phyloP scores from a whole-genome alignment of 2,329 filamentous ascomycete genomes.

The Zymoseptoria passerinii region DNA sequence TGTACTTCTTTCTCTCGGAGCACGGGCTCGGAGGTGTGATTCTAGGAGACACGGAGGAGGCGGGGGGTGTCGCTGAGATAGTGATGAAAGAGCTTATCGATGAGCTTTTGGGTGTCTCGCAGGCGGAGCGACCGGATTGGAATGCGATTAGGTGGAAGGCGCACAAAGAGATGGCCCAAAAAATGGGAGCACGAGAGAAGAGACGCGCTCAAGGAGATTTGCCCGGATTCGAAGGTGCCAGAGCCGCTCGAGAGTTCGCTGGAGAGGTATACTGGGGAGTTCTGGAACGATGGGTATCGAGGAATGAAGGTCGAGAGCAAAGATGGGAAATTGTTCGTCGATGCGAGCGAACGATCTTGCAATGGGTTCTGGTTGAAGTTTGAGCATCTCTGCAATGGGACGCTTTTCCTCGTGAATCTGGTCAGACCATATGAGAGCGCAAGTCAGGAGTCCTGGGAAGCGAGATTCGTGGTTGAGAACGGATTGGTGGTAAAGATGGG shows the following conservation, averaged over 20 bases:
- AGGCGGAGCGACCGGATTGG: conserved; percentile 14
- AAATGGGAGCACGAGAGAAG: conserved; percentile 3
- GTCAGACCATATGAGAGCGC: neutral
- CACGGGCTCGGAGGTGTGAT: conserved; percentile 26
- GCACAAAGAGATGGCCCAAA: neutral
- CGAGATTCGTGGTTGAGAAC: conserved; percentile 8
- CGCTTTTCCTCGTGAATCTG: conserved; percentile 22
- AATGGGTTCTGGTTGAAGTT: conserved; percentile 27
- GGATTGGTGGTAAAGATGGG: conserved; percentile 15
- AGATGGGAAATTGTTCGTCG: conserved; percentile 25
- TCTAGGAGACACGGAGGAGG: conserved; percentile 23
- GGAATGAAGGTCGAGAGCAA: conserved; percentile 20
- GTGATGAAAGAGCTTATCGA: conserved; percentile 23
- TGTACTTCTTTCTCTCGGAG: conserved; percentile 25
- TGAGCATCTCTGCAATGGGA: conserved; percentile 25
- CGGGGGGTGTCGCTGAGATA: conserved; percentile 7
- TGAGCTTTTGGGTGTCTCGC: conserved; percentile 15
- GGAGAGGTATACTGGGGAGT: conserved; percentile 18
- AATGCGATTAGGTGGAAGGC: conserved; percentile 6
- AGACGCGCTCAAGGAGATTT: conserved; percentile 7
- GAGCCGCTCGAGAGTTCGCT: conserved; percentile 15
- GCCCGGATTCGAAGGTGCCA: conserved; percentile 4
- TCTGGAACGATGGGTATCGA: conserved; percentile 25
- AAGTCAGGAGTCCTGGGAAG: neutral
- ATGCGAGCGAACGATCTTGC: conserved; percentile 27